Percentiles rank a stretch among this genome's conserved stretches.
These are phyloP conservation scores for Aspergillus sclerotiicarbonarius DNA, from an alignment of 495 filamentous ascomycete genomes.

Conservation along the genomic window DNA sequence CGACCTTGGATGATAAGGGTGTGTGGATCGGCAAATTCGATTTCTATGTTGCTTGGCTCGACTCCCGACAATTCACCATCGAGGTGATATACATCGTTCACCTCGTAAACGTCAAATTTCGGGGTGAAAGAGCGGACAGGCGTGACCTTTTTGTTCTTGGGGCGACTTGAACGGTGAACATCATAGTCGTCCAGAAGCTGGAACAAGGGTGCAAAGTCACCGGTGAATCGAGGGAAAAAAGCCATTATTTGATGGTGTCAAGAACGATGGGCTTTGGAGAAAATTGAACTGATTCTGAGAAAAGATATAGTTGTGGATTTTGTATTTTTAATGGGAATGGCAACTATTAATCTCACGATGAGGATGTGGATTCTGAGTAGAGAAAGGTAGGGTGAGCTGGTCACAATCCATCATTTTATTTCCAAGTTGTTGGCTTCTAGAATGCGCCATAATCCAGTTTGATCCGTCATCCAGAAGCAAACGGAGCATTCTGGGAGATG, in stretches of 20 bases:
- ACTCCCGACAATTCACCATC: constrained; percentile 89
- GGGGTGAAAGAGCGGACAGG: constrained; percentile 58
- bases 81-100: constrained; percentile 68
- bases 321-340: background rate
- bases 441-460: background rate
- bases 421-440: background rate
- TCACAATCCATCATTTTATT: background rate
- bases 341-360: background rate
- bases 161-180: constrained; percentile 30
- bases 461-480: background rate
- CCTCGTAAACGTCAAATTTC: constrained; percentile 81
- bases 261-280: background rate
- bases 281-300: background rate
- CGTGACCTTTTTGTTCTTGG: constrained; percentile 13
- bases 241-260: background rate
- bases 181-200: constrained; percentile 48
- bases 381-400: background rate
- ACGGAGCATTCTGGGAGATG: background rate
- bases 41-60: constrained; percentile 71
- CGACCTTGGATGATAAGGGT: constrained; percentile 76
- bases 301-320: background rate
- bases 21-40: constrained; percentile 81
- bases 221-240: constrained; percentile 6
- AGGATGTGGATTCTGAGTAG: background rate
- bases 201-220: constrained; percentile 46